Evolutionary conservation across 345 rosid genomes (phyloP), one percentile per base, ranked within the genome.

Genomic region (Adansonia digitata): DNA sequence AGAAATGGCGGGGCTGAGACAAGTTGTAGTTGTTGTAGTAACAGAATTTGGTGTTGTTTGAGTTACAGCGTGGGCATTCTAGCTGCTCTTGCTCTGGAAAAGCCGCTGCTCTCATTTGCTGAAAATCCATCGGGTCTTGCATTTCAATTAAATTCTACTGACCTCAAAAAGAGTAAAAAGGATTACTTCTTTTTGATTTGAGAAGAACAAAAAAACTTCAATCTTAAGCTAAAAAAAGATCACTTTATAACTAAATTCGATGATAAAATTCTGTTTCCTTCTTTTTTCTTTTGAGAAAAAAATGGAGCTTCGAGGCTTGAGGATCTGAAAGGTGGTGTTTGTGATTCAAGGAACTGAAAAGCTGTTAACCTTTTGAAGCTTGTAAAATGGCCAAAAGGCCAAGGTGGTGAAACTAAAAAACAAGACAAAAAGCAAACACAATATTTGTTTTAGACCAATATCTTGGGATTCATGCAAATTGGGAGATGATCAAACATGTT

Each of bases 21-120:
- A 92, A 84, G 76, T 94, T 94, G 84, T 94, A 94, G 82, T 94
- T 94, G 86, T 94, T 94, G 86, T 86, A 94, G 89, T 91, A 94
- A 82, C 98, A 94, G 90, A 94, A 94, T 46, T 94, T 94, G 57
- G 98, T 94, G 92, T 94, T 90, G 61, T 78, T 61, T 2, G 95
- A 91, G 26, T 88, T 87, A 62, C 95, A 90, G 13, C 95, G 92
- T 2, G 95, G 95, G 20, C 92, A 90, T 69, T 87, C 86, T 2
- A 94, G 84, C 80, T 89, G 91, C 74, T 89, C 94, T 72, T 83
- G 92, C 83, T 94, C 98, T 20, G 92, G 96, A 75, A 90, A 89
- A 69, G 79, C 88, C 2, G 88, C 86, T 8, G 37, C 37, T 77
- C 75, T 85, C 64, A 74, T 68, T 42, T 79, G 85, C 67, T 82